phyloP scores from a whole-genome alignment of 2,329 filamentous ascomycete genomes.

The Paecilomyces variotii region DNA sequence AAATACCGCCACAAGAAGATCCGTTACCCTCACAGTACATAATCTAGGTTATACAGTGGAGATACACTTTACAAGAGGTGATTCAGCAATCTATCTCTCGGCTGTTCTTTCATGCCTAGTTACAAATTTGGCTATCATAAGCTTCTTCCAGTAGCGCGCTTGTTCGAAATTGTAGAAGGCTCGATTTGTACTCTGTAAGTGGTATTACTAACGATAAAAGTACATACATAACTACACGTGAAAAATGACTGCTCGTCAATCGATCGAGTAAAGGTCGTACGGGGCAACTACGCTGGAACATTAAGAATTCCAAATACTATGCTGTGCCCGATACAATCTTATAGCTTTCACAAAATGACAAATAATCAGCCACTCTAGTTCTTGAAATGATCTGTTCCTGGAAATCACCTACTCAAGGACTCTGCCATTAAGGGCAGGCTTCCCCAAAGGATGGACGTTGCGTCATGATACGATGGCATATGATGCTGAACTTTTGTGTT shows the following conservation, averaged over 20 bases:
- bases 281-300: neutral
- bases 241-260: neutral
- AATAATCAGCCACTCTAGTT: neutral
- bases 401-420: neutral
- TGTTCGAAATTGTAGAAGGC: neutral
- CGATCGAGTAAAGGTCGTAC: neutral
- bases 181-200: neutral
- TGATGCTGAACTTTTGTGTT: neutral
- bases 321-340: neutral
- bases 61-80: too few species aligned
- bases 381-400: neutral
- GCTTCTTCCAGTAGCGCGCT: too few species aligned
- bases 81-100: neutral
- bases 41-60: neutral
- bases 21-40: neutral
- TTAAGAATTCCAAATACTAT: neutral
- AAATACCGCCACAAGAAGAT: neutral
- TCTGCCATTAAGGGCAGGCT: too few species aligned
- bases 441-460: too few species aligned
- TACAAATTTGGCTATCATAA: too few species aligned
- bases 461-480: neutral
- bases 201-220: neutral
- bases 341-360: neutral
- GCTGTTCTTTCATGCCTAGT: too few species aligned
- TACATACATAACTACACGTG: neutral